Base-by-base conservation (phyloP, 345 rosid species). In the Boechera divaricarpa region DNA sequence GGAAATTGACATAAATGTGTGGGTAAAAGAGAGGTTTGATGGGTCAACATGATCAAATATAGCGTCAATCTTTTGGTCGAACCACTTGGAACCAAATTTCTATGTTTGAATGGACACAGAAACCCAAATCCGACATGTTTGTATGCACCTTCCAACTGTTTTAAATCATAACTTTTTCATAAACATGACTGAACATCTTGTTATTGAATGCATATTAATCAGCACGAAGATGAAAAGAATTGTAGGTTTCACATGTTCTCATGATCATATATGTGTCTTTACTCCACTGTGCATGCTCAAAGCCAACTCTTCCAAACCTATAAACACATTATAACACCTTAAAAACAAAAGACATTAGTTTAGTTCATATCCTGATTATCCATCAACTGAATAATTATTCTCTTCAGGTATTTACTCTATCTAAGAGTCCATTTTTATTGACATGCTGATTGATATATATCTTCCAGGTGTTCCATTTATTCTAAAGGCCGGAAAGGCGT, bases 401-500 rank as follows among this genome's bases (percentile, higher is more conserved):
- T 49, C 55, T 49, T 49, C 12, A 7, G 28, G 55, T 16, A 16
- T 16, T 49, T 2, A n/a, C 54, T 49, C 26, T 16, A 16, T 7
- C 7, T 49, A 16, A 49, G 18, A 16, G 28, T 49, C 53, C 53
- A 7, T 0, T 16, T 49, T 7, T 6, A 47, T 55, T 57, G 24
- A 63, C 31, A n/a, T 13, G 11, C 10, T 52, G 41, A 32, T 74
- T 69, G 68, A n/a, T 76, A 66, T 59, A 63, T 59, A 49, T 82
- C 65, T 63, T 33, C 38, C 86, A 93, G 98, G 98, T 48, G 98
- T 93, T 58, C 98, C 98, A 69, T 93, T 91, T 72, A 86, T 93
- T 51, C 74, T 91, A 42, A 93, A 93, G 91, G 98, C 98, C 1
- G 98, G 98, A 65, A 93, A 93, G 82, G 98, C 98, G 32, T 71